Evolutionary conservation across 2,329 filamentous ascomycete species (phyloP), one percentile per base, ranked within the genome.

Genomic region (Coccinonectria pachysandricola): DNA sequence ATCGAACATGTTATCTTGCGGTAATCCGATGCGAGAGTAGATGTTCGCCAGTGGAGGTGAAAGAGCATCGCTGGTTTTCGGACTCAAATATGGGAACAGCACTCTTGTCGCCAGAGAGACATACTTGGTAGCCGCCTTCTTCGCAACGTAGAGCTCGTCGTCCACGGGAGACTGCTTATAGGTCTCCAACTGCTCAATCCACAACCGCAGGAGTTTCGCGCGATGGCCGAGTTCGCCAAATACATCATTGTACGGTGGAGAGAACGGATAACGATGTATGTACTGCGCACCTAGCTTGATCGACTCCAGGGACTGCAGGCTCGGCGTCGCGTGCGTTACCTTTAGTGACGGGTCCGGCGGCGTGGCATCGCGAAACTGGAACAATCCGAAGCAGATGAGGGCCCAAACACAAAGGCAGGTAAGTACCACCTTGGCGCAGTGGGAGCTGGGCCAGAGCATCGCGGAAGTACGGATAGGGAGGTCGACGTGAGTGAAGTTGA

Each of bases 191-290:
- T 44, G 27, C 1, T 34, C 31, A 12, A 42, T 32, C 41, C 41
- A 44, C 3, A 28, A 32, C 14, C 36, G 21, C 4, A 32, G 24
- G 1, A 36, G 11, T n/a, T 33, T 26, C 11, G 34, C 44, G 0
- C 53, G 50, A 16, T 50, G 43, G 16, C 53, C 53, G 7, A 50
- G 18, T 21, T 54, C 42, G 19, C 50, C 52, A 27, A 55, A 56
- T 3, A 46, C 34, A 4, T 43, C 37, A 8, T 45, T 51, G 23
- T 49, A 53, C 0, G 52, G 42, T n/a, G 42, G 30, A 0, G 24
- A 23, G n/a, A 54, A 35, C 1, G 48, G 49, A 8, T 43, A 46
- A 10, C 51, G 45, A 22, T 39, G 34, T 14, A 53, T 48, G 19
- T 47, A 42, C 7, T 32, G 41, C 4, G 31, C 40, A 19, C 28